These are phyloP conservation scores for Debaryomycetaceae sp. DNA, from an alignment of 1,139 yeast genomes.

Conservation along the genomic window DNA sequence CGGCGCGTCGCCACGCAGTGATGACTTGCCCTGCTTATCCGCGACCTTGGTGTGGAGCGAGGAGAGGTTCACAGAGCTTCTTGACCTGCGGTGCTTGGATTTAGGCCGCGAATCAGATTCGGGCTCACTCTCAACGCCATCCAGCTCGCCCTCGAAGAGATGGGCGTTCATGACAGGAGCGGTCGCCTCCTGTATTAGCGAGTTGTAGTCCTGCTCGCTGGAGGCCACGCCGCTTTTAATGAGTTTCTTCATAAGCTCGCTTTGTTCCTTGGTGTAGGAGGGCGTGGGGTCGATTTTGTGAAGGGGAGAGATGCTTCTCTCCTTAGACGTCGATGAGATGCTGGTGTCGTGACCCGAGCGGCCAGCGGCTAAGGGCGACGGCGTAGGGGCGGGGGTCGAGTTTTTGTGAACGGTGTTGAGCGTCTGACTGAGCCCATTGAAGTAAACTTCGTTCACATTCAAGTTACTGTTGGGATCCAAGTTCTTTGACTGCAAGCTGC, in stretches of 20 bases:
- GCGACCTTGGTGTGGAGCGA: not conserved
- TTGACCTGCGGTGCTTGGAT: not conserved
- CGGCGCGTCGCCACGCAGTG: not conserved
- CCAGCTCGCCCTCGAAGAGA: slow-evolving; percentile 27
- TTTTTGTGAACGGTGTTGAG: slow-evolving; percentile 9
- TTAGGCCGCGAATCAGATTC: slow-evolving; percentile 1
- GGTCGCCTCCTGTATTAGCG: slow-evolving; percentile 21
- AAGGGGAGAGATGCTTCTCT: slow-evolving; percentile 7
- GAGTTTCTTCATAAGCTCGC: slow-evolving; percentile 28
- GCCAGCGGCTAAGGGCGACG: not conserved
- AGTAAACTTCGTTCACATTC: slow-evolving; percentile 38
- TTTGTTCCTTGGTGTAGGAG: slow-evolving; percentile 9
- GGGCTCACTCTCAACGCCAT: slow-evolving; percentile 11
- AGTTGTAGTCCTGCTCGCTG: slow-evolving; percentile 22
- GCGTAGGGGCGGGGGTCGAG: not conserved
- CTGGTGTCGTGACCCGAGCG: not conserved
- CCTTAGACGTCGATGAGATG: not conserved
- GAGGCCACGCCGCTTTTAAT: slow-evolving; percentile 22
- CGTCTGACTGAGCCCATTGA: slow-evolving; percentile 29
- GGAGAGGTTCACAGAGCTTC: not conserved
- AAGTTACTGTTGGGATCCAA: slow-evolving; percentile 40
- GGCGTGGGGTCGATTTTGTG: slow-evolving; percentile 4
- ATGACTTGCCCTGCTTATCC: not conserved
- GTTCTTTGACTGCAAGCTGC: slow-evolving; percentile 36
- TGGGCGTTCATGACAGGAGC: slow-evolving; percentile 23